Base-by-base conservation (phyloP, 768 basidiomycete species). In the Russula sp. region DNA sequence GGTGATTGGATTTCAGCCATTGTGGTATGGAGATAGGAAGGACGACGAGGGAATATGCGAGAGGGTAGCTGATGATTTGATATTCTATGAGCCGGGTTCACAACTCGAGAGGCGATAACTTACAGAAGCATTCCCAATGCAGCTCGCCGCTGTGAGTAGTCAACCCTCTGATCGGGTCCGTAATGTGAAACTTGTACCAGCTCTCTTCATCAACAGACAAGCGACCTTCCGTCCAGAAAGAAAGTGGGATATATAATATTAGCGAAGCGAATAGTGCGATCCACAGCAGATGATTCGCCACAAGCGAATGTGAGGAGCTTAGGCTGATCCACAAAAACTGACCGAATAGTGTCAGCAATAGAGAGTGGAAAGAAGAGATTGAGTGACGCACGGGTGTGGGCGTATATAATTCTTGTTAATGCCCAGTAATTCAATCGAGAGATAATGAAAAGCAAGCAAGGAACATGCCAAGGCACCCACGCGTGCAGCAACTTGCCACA, bases 251-350 rank as follows among this genome's bases (percentile, higher is more conserved):
- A 62, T 79, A 80, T 1, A 73, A 61, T 3, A 75, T 20, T 24
- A 73, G 58, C 7, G 78, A 78, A 49, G 75, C 62, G 34, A 69
- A 66, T 8, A 80, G 71, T 6, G 79, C 73, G 40, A 77, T 50
- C 80, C 80, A 80, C 46, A 80, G 72, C 80, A 81, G 20, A 79
- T 30, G 59, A 81, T 69, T 80, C 79, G 1, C 77, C 74, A 18
- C n/a, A n/a, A n/a, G n/a, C n/a, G n/a, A n/a, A n/a, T n/a, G n/a
- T n/a, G n/a, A n/a, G n/a, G n/a, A n/a, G n/a, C n/a, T n/a, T n/a
- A n/a, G n/a, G n/a, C n/a, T n/a, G n/a, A n/a, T n/a, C n/a, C n/a
- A n/a, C n/a, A n/a, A n/a, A n/a, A n/a, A n/a, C n/a, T n/a, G n/a
- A n/a, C n/a, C n/a, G n/a, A n/a, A n/a, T n/a, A n/a, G n/a, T n/a